These are phyloP conservation scores for Lentinula edodes DNA, from an alignment of 768 basidiomycete genomes.

Conservation along the genomic window DNA sequence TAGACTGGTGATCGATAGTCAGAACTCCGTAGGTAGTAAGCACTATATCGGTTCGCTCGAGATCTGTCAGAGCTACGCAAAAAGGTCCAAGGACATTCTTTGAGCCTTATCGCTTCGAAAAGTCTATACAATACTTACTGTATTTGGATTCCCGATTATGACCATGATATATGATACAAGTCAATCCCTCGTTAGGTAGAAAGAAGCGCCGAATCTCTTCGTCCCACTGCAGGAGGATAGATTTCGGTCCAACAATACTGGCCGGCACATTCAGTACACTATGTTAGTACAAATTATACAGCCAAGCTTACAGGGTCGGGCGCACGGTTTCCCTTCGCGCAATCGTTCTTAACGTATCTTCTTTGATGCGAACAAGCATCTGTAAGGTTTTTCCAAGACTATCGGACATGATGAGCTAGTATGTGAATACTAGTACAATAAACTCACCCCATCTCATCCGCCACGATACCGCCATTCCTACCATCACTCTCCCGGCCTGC, in stretches of 20 bases:
- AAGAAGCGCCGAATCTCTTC: slow-evolving; percentile 69
- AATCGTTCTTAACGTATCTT: slow-evolving; percentile 62
- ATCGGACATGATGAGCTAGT: background rate
- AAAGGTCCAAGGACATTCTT: background rate
- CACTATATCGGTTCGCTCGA: slow-evolving; percentile 61
- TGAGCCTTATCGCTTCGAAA: background rate
- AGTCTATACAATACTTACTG: background rate
- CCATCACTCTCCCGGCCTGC: slow-evolving; percentile 72
- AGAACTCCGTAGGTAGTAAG: slow-evolving; percentile 86
- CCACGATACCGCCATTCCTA: slow-evolving; percentile 81
- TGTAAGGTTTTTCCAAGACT: slow-evolving; percentile 91
- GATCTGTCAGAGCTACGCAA: slow-evolving; percentile 42
- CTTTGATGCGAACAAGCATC: slow-evolving; percentile 79
- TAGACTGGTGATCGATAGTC: slow-evolving; percentile 64
- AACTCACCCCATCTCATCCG: slow-evolving; percentile 83
- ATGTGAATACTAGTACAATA: background rate
- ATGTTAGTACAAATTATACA: background rate
- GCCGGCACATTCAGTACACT: background rate
- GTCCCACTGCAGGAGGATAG: slow-evolving; percentile 89
- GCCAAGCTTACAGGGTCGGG: background rate
- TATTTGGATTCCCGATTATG: background rate
- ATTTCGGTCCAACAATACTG: slow-evolving; percentile 84
- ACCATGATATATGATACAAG: slow-evolving; percentile 78
- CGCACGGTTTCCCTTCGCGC: slow-evolving; percentile 47
- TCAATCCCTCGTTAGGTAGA: slow-evolving; percentile 40